Base-by-base conservation (phyloP, 192 early-diverging fungal species). In the Backusella sp. region DNA sequence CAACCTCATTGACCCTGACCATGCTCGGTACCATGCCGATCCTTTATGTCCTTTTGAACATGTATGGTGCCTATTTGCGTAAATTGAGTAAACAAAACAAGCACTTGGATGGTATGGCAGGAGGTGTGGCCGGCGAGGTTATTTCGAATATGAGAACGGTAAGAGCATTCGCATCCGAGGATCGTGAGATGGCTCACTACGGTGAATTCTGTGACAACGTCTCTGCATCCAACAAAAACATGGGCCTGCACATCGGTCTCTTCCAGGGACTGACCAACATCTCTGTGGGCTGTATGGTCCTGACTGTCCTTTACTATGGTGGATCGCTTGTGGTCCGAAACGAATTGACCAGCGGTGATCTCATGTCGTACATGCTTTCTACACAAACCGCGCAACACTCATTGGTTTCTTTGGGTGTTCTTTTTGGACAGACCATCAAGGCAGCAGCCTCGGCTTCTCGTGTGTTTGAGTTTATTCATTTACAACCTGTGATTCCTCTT, bases 291-390 rank as follows among this genome's bases (percentile, higher is more conserved):
- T 78, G 77, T 34, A 88, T 86, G 85, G 82, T 80, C 7, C 78
- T 91, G 26, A 73, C 81, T 2, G 89, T 91, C 8, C 83, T 92
- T 35, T 88, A 91, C 70, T 93, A 86, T 75, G 93, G 93, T 49
- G 79, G 82, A 19, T 82, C 73, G 3, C 62, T 90, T 23, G 81
- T 94, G 3, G 69, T 80, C 3, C 67, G 72, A 8, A 86, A 87
- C 39, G 84, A 88, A 66, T 84, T 92, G 81, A 69, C 78, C 3
- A 78, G 87, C 6, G 91, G 90, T 42, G 86, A 90, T 49, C 74
- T 92, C 37, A 88, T 90, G 84, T 80, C 89, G 1, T 81, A 87
- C 42, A 83, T 92, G 85, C 66, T 89, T 15, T 88, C 90, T 23
- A 88, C 88, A 12, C 89, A 92, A 75, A 76, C 87, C 1, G 86